phyloP scores from a whole-genome alignment of 345 rosid species.

The Populus simonii region DNA sequence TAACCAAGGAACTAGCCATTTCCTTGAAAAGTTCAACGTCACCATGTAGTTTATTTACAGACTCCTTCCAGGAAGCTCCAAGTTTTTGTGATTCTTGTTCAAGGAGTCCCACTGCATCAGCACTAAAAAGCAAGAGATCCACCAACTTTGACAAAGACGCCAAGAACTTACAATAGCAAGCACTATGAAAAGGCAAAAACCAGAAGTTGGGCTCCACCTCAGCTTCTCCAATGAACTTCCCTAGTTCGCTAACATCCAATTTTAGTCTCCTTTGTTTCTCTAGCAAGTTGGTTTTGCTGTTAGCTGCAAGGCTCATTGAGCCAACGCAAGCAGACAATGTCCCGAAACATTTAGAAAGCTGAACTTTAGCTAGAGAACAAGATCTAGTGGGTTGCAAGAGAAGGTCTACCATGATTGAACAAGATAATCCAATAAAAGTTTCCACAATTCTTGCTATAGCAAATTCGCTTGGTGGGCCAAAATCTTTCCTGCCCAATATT shows the following conservation, averaged over 20 bases:
- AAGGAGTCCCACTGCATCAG: slow-evolving; percentile 40
- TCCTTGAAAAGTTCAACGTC: slow-evolving; percentile 53
- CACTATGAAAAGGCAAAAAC: slow-evolving; percentile 65
- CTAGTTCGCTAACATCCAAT: slow-evolving; percentile 40
- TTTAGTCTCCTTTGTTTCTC: slow-evolving; percentile 50
- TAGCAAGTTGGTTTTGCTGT: slow-evolving; percentile 25
- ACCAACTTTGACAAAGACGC: slow-evolving; percentile 53
- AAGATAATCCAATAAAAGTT: slow-evolving; percentile 76
- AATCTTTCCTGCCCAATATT: slow-evolving; percentile 71
- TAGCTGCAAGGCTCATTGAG: slow-evolving; percentile 37
- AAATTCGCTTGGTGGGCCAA: slow-evolving; percentile 75
- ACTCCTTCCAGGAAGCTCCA: slow-evolving; percentile 37
- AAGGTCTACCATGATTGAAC: slow-evolving; percentile 64
- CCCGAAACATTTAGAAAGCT: slow-evolving; percentile 46
- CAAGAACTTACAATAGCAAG: slow-evolving; percentile 55
- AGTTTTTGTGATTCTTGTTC: slow-evolving; percentile 38
- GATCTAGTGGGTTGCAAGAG: slow-evolving; percentile 66
- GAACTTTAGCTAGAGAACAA: slow-evolving; percentile 56
- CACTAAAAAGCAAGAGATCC: slow-evolving; percentile 60
- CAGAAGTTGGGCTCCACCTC: slow-evolving; percentile 81
- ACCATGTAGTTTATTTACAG: slow-evolving; percentile 31
- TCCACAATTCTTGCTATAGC: slow-evolving; percentile 83
- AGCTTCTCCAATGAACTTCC: slow-evolving; percentile 66
- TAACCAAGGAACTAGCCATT: slow-evolving; percentile 35
- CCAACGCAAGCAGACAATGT: slow-evolving; percentile 42